phyloP scores from a whole-genome alignment of 352 stramenopile species.

The Phytopythium oedochilum region DNA sequence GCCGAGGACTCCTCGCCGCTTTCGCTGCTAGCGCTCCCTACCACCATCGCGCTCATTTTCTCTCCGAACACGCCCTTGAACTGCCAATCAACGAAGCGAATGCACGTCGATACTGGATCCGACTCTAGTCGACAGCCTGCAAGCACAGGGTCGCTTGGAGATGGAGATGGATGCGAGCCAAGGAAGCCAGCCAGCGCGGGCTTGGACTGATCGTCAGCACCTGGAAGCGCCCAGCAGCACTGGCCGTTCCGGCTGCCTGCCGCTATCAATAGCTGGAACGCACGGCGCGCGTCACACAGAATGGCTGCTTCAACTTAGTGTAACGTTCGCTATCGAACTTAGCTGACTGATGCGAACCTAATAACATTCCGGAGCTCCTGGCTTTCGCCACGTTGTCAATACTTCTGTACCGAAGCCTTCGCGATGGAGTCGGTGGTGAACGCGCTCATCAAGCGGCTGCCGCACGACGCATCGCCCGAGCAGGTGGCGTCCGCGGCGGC shows the following conservation, averaged over 20 bases:
- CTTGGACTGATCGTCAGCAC: no score
- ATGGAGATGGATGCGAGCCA: background rate
- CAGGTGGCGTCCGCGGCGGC: slow-evolving; percentile 13
- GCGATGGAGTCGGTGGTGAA: slow-evolving; percentile 13
- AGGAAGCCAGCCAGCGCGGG: no score
- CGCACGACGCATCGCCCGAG: slow-evolving; percentile 35
- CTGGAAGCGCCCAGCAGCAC: background rate
- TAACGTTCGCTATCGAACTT: background rate
- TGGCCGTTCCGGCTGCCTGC: no score
- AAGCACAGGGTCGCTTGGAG: background rate
- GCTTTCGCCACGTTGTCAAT: no score
- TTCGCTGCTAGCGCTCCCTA: slow-evolving; percentile 3
- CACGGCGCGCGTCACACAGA: background rate
- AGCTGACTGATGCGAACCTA: no score
- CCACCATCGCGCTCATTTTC: no score
- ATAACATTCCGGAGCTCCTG: background rate
- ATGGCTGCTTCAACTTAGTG: background rate
- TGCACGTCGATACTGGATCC: no score
- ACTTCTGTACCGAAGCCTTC: no score
- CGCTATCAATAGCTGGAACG: background rate
- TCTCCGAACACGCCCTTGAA: no score
- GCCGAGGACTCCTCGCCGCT: slow-evolving; percentile 13
- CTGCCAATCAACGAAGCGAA: background rate
- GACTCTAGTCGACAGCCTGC: background rate
- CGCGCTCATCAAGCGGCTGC: slow-evolving; percentile 26